phyloP scores from a whole-genome alignment of 1,284 basidiomycete genomes.

The Cerrena zonata region DNA sequence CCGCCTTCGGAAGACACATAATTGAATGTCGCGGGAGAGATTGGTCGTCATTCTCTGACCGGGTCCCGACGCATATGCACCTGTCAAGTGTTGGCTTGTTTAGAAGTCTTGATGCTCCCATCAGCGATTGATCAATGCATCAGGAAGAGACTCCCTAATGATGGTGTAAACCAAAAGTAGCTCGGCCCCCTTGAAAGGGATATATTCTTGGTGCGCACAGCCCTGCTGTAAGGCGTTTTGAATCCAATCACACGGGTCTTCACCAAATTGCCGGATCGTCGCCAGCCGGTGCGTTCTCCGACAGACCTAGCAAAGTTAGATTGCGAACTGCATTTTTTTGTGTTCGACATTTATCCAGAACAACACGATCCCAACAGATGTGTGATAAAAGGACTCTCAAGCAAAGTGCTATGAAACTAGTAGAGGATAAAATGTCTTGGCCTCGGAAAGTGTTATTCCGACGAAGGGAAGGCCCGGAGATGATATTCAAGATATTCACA shows the following conservation, averaged over 20 bases:
- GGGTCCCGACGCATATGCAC: background rate
- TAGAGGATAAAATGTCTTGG: no score
- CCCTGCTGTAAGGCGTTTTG: background rate
- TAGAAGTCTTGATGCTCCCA: background rate
- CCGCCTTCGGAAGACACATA: background rate
- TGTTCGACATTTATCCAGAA: no score
- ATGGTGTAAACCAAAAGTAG: no score
- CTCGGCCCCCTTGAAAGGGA: no score
- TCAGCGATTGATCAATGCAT: background rate
- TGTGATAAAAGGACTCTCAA: no score
- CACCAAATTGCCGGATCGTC: background rate
- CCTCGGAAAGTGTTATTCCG: no score
- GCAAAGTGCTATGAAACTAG: no score
- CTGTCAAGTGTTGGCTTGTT: background rate
- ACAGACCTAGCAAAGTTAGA: no score
- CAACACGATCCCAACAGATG: no score
- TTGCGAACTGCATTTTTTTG: no score
- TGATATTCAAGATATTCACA: no score
- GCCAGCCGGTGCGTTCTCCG: background rate
- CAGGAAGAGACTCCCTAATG: background rate
- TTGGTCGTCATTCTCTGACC: background rate
- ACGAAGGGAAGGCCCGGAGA: no score
- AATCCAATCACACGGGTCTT: background rate
- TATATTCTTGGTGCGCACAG: background rate
- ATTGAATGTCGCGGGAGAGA: background rate